These are phyloP conservation scores for Neurospora pannonica DNA, from an alignment of 495 filamentous ascomycete species.

Conservation along the genomic window DNA sequence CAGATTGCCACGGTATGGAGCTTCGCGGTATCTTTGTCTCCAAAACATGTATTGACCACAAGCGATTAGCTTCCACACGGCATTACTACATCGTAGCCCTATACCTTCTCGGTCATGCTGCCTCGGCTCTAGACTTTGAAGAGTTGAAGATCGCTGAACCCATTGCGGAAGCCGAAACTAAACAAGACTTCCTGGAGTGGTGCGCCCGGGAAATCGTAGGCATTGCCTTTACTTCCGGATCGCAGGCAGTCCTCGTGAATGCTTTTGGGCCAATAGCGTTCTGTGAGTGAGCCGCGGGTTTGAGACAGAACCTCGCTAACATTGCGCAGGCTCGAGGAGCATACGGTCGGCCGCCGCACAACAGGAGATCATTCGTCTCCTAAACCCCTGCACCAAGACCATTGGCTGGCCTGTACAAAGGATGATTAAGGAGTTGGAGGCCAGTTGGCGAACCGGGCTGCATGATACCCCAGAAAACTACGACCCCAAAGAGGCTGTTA, in stretches of 20 bases:
- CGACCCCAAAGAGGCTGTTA: not conserved
- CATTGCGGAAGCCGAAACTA: not conserved
- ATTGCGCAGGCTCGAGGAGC: slow-evolving; percentile 8
- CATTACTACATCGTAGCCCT: too few relatives aligned
- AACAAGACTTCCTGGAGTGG: slow-evolving; percentile 13
- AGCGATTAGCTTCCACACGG: too few relatives aligned
- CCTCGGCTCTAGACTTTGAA: too few relatives aligned
- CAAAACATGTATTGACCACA: too few relatives aligned
- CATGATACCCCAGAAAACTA: not conserved
- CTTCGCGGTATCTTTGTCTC: too few relatives aligned
- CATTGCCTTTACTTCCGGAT: slow-evolving; percentile 26
- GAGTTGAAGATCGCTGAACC: too few relatives aligned
- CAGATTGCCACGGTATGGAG: too few relatives aligned
- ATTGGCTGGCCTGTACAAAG: slow-evolving; percentile 19
- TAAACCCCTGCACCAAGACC: slow-evolving; percentile 7
- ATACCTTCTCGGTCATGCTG: too few relatives aligned
- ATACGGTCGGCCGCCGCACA: slow-evolving; percentile 13
- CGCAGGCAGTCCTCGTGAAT: slow-evolving; percentile 26
- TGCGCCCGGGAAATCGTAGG: slow-evolving; percentile 23
- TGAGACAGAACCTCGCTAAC: not conserved
- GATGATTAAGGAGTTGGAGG: not conserved
- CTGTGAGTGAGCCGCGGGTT: slow-evolving; percentile 16
- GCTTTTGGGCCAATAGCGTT: slow-evolving; percentile 30
- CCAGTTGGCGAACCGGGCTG: not conserved
- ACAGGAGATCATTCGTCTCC: slow-evolving; percentile 10